Evolutionary conservation across 257 asterid species (phyloP).

Genomic region (Jaltomata sinuosa): DNA sequence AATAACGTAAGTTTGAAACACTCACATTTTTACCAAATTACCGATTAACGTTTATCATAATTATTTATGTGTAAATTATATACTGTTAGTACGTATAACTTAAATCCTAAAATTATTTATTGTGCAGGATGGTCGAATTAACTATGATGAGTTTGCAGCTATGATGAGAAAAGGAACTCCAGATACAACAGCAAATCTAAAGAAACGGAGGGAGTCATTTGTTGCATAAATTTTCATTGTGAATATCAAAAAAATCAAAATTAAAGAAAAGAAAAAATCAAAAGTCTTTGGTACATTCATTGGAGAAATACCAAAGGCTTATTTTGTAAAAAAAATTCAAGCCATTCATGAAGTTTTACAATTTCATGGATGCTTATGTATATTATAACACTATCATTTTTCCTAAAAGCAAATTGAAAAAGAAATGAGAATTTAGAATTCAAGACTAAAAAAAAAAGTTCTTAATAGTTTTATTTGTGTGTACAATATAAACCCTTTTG

Average conservation of each 20-base stretch:
- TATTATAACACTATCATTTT: not conserved
- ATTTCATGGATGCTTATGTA: not conserved
- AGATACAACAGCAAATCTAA: constrained; percentile 48
- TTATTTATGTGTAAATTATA: not conserved
- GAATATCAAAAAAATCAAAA: not conserved
- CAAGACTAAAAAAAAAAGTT: not conserved
- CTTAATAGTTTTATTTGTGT: not conserved
- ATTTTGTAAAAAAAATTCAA: not conserved
- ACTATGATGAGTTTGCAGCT: constrained; percentile 74
- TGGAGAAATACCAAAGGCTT: not conserved
- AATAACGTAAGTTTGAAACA: constrained; percentile 42
- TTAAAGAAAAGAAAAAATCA: not conserved
- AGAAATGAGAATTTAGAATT: not conserved
- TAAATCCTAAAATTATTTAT: not conserved
- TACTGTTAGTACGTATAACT: not conserved
- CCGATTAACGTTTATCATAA: not conserved
- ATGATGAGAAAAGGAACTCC: constrained; percentile 89
- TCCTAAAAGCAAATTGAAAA: not conserved
- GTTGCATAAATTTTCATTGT: not conserved
- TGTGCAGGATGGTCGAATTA: constrained; percentile 71
- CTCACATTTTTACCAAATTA: no score
- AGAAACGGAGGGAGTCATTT: constrained; percentile 57
- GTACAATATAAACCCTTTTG: not conserved
- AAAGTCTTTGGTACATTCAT: not conserved
- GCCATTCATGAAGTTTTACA: not conserved